phyloP scores from a whole-genome alignment of 1,284 basidiomycete species.

The Puccinia polysora region DNA sequence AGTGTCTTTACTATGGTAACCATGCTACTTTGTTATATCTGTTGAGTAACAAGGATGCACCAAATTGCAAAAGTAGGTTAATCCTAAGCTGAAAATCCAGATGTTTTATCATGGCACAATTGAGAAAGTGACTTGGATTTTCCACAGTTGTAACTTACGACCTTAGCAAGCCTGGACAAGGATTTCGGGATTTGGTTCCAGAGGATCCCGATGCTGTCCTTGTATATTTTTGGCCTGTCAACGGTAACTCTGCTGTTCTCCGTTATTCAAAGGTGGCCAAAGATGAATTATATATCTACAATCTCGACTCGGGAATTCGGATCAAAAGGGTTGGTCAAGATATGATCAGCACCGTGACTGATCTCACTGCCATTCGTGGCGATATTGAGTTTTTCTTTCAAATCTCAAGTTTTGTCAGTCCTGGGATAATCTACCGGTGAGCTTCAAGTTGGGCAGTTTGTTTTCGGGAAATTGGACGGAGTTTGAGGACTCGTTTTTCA shows the following conservation, averaged over 20 bases:
- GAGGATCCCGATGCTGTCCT: slow-evolving; percentile 63
- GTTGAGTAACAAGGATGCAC: slow-evolving; percentile 38
- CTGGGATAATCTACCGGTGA: too few relatives aligned
- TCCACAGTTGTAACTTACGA: too few relatives aligned
- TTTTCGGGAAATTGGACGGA: too few relatives aligned
- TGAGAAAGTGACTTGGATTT: slow-evolving; percentile 57
- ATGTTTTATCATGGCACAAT: slow-evolving; percentile 60
- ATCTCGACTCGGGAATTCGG: too few relatives aligned
- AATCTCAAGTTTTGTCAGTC: slow-evolving; percentile 68
- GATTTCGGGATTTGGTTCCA: slow-evolving; percentile 64
- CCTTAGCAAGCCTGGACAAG: slow-evolving; percentile 56
- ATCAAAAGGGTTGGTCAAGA: slow-evolving; percentile 63
- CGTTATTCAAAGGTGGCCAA: too few relatives aligned
- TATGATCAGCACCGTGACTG: slow-evolving; percentile 66
- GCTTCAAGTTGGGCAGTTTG: too few relatives aligned
- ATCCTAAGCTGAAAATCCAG: neutral
- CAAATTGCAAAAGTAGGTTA: slow-evolving; percentile 16
- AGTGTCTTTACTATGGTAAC: slow-evolving; percentile 54
- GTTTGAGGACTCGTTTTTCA: too few relatives aligned
- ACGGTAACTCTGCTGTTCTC: too few relatives aligned
- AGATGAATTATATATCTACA: too few relatives aligned
- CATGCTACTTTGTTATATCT: slow-evolving; percentile 45
- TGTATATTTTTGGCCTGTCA: slow-evolving; percentile 72
- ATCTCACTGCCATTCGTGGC: slow-evolving; percentile 59
- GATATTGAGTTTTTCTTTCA: slow-evolving; percentile 67